A percentile compares a stretch with the other conserved stretches of the same genome.
Evolutionary conservation across 2,329 filamentous ascomycete genomes (phyloP).

Genomic region (Fusarium coffeatum): DNA sequence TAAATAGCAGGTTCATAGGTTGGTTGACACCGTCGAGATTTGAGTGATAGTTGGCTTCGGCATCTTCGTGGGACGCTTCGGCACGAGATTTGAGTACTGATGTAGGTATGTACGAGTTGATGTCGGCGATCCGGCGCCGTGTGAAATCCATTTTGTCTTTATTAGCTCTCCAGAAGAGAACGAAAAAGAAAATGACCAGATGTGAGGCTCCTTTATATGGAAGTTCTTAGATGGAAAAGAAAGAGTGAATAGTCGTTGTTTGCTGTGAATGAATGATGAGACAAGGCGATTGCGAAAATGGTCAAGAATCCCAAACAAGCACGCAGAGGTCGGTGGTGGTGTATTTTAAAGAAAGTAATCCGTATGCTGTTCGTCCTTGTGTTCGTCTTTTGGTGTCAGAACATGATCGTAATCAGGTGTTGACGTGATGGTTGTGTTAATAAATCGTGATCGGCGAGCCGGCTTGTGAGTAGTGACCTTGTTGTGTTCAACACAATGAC

Average conservation of each 20-base stretch:
- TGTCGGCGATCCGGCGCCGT: slow-evolving; percentile 49
- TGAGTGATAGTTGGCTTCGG: slow-evolving; percentile 62
- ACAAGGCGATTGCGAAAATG: slow-evolving; percentile 13
- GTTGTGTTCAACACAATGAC: slow-evolving; percentile 41
- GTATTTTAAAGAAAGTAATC: slow-evolving; percentile 37
- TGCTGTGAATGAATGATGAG: slow-evolving; percentile 19
- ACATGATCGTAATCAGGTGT: slow-evolving; percentile 34
- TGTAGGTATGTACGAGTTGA: slow-evolving; percentile 48
- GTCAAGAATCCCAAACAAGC: slow-evolving; percentile 27
- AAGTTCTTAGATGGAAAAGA: slow-evolving; percentile 12
- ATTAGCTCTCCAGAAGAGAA: slow-evolving; percentile 24
- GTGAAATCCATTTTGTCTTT: slow-evolving; percentile 49
- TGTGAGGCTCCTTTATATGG: slow-evolving; percentile 17
- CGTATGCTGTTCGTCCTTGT: slow-evolving; percentile 38
- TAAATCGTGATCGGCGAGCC: slow-evolving; percentile 31
- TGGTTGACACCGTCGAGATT: slow-evolving; percentile 72
- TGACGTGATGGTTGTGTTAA: slow-evolving; percentile 22
- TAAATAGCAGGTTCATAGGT: slow-evolving; percentile 66
- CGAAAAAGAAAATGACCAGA: slow-evolving; percentile 23
- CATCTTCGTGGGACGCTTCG: slow-evolving; percentile 45
- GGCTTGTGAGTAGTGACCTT: slow-evolving; percentile 25
- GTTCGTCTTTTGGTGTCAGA: slow-evolving; percentile 38
- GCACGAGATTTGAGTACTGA: slow-evolving; percentile 49
- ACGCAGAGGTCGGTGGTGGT: slow-evolving; percentile 13
- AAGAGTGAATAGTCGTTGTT: slow-evolving; percentile 22